A percentile compares a stretch with the other conserved stretches of the same genome.
Evolutionary conservation across 2,329 filamentous ascomycete species (phyloP).

Genomic region (Diplodia sapinea): DNA sequence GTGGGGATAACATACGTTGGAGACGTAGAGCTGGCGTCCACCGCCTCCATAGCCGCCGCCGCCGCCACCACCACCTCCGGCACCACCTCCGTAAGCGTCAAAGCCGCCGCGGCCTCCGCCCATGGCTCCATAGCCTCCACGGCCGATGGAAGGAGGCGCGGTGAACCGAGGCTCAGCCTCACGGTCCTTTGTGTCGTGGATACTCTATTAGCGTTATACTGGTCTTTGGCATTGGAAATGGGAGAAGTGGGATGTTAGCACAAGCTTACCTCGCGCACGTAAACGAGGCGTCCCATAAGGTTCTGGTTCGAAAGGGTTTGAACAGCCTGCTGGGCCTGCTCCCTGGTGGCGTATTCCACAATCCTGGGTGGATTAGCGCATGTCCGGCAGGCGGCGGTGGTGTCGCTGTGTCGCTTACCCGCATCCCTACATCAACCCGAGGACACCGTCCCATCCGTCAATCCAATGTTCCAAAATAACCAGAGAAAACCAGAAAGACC

Average conservation of each 20-base stretch:
- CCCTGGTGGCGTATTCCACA: slow-evolving; percentile 99
- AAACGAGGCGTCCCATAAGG: slow-evolving; percentile 96
- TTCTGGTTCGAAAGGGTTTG: slow-evolving; percentile 98
- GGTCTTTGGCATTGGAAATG: background rate
- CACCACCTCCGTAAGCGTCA: slow-evolving; percentile 52
- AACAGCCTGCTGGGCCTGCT: slow-evolving; percentile 97
- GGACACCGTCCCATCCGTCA: slow-evolving; percentile 96
- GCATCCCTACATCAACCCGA: slow-evolving; percentile 96
- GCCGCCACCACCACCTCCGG: slow-evolving; percentile 53
- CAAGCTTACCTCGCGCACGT: slow-evolving; percentile 84
- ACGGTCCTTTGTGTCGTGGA: slow-evolving; percentile 71
- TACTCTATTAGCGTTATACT: slow-evolving; percentile 2
- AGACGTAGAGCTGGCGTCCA: slow-evolving; percentile 92
- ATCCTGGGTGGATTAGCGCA: slow-evolving; percentile 66
- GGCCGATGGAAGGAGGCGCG: slow-evolving; percentile 60
- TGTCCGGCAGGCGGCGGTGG: background rate
- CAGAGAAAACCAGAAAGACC: slow-evolving; percentile 71
- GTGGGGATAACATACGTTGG: slow-evolving; percentile 81
- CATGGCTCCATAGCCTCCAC: slow-evolving; percentile 57
- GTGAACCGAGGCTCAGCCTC: slow-evolving; percentile 97
- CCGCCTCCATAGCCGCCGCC: slow-evolving; percentile 62
- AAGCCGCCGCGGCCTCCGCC: slow-evolving; percentile 43
- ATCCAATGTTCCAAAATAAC: slow-evolving; percentile 84
- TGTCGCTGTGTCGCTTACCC: slow-evolving; percentile 70
- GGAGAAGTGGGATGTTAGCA: background rate